Conservation (phyloP, 192 early-diverging fungal species). For the Thamnidium elegans region DNA sequence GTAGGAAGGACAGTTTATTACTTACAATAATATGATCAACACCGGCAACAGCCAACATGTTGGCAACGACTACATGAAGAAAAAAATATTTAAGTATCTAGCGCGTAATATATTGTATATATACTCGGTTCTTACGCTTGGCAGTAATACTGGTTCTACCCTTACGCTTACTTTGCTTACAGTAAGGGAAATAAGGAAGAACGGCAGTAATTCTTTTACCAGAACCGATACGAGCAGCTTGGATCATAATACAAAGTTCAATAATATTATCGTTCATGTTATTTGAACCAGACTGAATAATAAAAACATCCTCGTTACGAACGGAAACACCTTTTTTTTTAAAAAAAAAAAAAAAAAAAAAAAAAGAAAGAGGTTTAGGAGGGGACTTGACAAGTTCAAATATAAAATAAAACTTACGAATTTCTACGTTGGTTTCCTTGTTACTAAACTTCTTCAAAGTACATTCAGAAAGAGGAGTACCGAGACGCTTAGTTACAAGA, state of each 20-base stretch:
- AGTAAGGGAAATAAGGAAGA: conserved; percentile 96
- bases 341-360: not conserved
- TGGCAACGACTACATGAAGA: conserved; percentile 72
- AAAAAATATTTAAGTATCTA: not conserved
- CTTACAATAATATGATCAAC: conserved; percentile 70
- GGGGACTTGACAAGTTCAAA: not conserved
- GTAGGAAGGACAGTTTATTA: not conserved
- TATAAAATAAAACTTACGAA: conserved; percentile 42
- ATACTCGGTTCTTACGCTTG: conserved; percentile 49
- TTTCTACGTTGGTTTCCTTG: conserved; percentile 89
- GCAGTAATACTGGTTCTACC: conserved; percentile 91
- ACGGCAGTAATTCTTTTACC: conserved; percentile 95
- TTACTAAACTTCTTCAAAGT: conserved; percentile 86
- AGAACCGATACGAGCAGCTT: conserved; percentile 93
- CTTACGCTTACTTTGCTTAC: conserved; percentile 93
- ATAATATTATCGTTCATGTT: conserved; percentile 97
- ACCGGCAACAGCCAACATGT: conserved; percentile 95
- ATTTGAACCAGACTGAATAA: conserved; percentile 94
- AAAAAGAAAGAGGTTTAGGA: not conserved
- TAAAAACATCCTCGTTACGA: conserved; percentile 96
- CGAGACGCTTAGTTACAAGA: conserved; percentile 78
- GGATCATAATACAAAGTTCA: conserved; percentile 98
- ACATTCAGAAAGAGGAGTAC: conserved; percentile 70
- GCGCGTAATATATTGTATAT: too few species aligned
- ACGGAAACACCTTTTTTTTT: conserved; percentile 82